Evolutionary conservation across 306 rosid genomes (phyloP).

Genomic region (Sesbania bispinosa): DNA sequence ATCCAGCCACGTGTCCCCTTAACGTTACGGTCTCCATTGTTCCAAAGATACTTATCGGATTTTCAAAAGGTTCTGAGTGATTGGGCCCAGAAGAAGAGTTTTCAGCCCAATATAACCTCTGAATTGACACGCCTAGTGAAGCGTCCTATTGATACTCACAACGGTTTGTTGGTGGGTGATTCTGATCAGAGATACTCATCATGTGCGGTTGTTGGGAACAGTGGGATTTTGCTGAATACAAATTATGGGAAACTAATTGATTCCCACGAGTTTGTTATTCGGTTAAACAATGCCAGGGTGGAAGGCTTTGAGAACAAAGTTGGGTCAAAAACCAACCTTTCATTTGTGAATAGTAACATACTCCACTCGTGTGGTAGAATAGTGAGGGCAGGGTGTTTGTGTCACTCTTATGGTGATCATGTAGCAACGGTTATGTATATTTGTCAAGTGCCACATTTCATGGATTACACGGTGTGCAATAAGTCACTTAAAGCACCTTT

Average conservation of each 20-base stretch:
- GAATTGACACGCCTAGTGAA: constrained; percentile 54
- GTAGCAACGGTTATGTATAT: constrained; percentile 84
- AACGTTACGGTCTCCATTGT: constrained; percentile 44
- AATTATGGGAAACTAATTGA: constrained; percentile 64
- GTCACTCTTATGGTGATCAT: constrained; percentile 75
- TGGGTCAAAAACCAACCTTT: constrained; percentile 76
- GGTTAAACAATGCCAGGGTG: constrained; percentile 82
- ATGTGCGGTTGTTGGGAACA: constrained; percentile 93
- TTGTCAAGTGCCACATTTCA: constrained; percentile 85
- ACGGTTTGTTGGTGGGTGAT: background rate
- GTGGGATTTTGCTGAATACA: constrained; percentile 79
- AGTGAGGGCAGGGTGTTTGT: constrained; percentile 76
- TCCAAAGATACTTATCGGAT: constrained; percentile 48
- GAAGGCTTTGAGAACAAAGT: constrained; percentile 53
- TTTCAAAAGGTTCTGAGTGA: constrained; percentile 37
- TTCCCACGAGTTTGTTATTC: constrained; percentile 64
- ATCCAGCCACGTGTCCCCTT: constrained; percentile 34
- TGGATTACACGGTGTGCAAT: constrained; percentile 79
- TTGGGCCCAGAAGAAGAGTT: constrained; percentile 54
- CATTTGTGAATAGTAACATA: constrained; percentile 88
- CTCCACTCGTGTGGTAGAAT: constrained; percentile 83
- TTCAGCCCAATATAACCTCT: too few relatives aligned
- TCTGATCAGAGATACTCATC: constrained; percentile 40
- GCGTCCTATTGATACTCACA: constrained; percentile 45
- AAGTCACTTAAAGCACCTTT: constrained; percentile 65